Evolutionary conservation across 2,329 filamentous ascomycete genomes (phyloP), one percentile per base, ranked within the genome.

Genomic region (Hirsutella thompsonii): DNA sequence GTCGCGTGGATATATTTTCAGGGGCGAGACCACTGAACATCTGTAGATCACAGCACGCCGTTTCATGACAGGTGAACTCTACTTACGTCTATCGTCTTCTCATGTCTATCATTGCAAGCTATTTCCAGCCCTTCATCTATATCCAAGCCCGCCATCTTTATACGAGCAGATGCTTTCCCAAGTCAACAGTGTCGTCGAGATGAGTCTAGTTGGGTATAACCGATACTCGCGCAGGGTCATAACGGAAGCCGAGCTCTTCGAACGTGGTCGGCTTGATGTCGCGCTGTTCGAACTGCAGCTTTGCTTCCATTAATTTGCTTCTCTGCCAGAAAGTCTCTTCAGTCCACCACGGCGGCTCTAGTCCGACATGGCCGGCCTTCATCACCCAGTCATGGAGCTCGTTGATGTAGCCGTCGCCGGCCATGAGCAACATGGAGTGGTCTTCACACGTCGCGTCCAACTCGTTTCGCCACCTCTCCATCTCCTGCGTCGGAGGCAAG

Each of bases 261-360:
- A 93, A 56, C 3, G 68, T 77, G 54, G 61, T 80, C 9, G 87
- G 79, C 6, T 60, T 65, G 29, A 78, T 71, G 0, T 86, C 87
- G 30, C 66, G 64, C 46, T 72, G 66, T 43, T 81, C 72, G 56
- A 92, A 95, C 23, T 71, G 74, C 49, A 79, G 71, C 58, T 86
- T 83, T 29, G 89, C 83, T 11, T 78, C 68, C 0, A 73, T 68
- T 49, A 83, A 83, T 3, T 78, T 68, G 43, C 72, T 69, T 16
- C 89, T 70, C 53, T 82, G 71, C 85, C 85, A 93, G 40, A 77
- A 74, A 50, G 82, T 66, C 58, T 78, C 74, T 37, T 77, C 72
- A 8, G 73, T 70, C 88, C 89, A 95, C 20, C 63, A 63, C 3
- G 81, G 81, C 21, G 85, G 80, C 47, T 70, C 60, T 58, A 87